A percentile compares a stretch with the other conserved stretches of the same genome.
phyloP scores from a whole-genome alignment of 2,329 filamentous ascomycete species.

The Clonostachys sp. region DNA sequence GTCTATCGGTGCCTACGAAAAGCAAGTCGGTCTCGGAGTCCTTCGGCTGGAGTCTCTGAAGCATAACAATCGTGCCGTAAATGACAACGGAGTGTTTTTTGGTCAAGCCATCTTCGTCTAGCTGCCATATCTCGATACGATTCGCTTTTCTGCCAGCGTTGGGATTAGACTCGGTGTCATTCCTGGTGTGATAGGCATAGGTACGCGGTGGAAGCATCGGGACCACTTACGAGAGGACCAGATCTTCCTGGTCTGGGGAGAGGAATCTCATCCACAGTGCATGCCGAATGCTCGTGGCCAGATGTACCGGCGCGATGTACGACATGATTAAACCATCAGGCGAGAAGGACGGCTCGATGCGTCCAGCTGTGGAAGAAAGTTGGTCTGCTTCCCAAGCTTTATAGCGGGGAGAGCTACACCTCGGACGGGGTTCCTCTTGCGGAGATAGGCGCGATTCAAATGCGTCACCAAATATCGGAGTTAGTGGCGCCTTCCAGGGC shows the following conservation, averaged over 20 bases:
- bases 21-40: conserved; percentile 75
- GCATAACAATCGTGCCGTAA: conserved; percentile 82
- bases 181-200: not conserved
- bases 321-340: conserved; percentile 56
- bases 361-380: too few relatives aligned
- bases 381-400: too few relatives aligned
- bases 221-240: conserved; percentile 75
- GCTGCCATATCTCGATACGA: conserved; percentile 77
- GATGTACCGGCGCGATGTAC: conserved; percentile 90
- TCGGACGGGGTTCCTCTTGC: too few relatives aligned
- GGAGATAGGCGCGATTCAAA: too few relatives aligned
- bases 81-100: conserved; percentile 67
- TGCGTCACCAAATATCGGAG: too few relatives aligned
- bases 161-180: not conserved
- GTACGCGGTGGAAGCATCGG: not conserved
- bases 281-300: conserved; percentile 86
- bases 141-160: conserved; percentile 65
- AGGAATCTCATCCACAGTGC: conserved; percentile 78
- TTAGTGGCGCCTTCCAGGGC: too few relatives aligned
- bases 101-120: conserved; percentile 58
- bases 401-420: too few relatives aligned
- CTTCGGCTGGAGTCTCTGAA: conserved; percentile 73
- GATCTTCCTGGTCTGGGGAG: conserved; percentile 68
- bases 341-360: too few relatives aligned
- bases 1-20: conserved; percentile 86